Conservation (phyloP, 768 basidiomycete species). For the Sarcomyxa edulis region DNA sequence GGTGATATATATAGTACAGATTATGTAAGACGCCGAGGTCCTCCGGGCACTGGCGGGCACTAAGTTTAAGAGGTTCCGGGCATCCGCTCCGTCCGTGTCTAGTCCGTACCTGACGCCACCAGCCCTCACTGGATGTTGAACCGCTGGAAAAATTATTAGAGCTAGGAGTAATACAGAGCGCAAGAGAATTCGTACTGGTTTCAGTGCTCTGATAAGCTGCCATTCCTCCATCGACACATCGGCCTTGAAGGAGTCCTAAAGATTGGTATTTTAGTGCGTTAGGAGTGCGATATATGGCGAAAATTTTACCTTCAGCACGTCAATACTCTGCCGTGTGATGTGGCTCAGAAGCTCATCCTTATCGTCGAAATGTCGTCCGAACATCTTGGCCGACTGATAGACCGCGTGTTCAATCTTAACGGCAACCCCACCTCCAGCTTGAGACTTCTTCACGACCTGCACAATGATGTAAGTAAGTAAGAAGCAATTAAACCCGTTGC, state of each 20-base stretch:
- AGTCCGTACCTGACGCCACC: too few relatives aligned
- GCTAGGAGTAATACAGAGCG: neutral
- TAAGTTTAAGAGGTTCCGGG: too few relatives aligned
- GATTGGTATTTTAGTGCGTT: constrained; percentile 1
- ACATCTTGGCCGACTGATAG: constrained; percentile 93
- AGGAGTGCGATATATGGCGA: constrained; percentile 3
- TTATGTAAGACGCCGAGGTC: too few relatives aligned
- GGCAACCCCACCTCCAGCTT: constrained; percentile 94
- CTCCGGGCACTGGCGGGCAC: too few relatives aligned
- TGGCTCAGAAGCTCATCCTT: constrained; percentile 92
- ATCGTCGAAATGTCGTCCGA: constrained; percentile 92
- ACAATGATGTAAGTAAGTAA: constrained; percentile 5
- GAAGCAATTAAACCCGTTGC: neutral
- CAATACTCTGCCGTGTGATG: constrained; percentile 90
- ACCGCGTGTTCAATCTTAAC: constrained; percentile 98
- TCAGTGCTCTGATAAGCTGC: constrained; percentile 85
- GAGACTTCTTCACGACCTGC: constrained; percentile 86
- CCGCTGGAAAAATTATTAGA: constrained; percentile 14
- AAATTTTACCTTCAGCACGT: constrained; percentile 80
- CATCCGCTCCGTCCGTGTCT: too few relatives aligned
- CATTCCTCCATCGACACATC: constrained; percentile 92
- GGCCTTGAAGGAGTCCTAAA: constrained; percentile 76
- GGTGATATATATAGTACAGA: too few relatives aligned
- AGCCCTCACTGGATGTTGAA: constrained; percentile 22
- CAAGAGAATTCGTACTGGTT: constrained; percentile 47